Percentiles rank a stretch among this genome's conserved stretches.
phyloP scores from a whole-genome alignment of 1,139 yeast genomes.

The Suhomyces bolitotheri region DNA sequence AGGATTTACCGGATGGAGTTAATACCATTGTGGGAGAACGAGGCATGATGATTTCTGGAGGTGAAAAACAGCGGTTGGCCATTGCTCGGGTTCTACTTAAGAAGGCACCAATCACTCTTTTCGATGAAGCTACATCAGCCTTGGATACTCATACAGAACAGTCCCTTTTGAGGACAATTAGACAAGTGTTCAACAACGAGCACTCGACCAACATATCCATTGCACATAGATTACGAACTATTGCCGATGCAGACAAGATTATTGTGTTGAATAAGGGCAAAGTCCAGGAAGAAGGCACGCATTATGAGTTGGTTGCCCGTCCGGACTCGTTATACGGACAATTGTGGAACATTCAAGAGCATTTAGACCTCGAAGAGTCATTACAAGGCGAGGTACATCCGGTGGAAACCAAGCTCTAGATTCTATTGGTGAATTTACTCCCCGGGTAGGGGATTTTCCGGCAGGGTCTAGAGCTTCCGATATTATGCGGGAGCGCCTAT shows the following conservation, averaged over 20 bases:
- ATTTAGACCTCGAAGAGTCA: conserved; percentile 52
- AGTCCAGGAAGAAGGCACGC: conserved; percentile 89
- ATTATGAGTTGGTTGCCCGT: conserved; percentile 54
- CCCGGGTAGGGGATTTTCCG: too few relatives aligned
- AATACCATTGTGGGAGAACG: conserved; percentile 95
- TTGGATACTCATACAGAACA: conserved; percentile 96
- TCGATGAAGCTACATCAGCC: conserved; percentile 97
- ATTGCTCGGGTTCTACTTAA: conserved; percentile 85
- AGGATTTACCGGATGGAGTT: conserved; percentile 78
- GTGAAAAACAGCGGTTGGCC: conserved; percentile 94
- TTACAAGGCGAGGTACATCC: conserved; percentile 9
- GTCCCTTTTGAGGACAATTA: conserved; percentile 70
- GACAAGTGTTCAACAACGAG: conserved; percentile 56
- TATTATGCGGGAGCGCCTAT: too few relatives aligned
- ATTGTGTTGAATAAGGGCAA: conserved; percentile 78
- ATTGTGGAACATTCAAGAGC: conserved; percentile 92
- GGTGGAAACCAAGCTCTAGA: not conserved
- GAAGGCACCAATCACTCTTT: conserved; percentile 84
- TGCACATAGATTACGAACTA: conserved; percentile 91
- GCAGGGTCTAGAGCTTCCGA: too few relatives aligned
- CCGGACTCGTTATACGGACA: conserved; percentile 65
- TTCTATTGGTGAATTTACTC: too few relatives aligned
- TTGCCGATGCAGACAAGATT: conserved; percentile 92
- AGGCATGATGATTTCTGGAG: conserved; percentile 98
- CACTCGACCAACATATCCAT: conserved; percentile 79